phyloP scores from a whole-genome alignment of 2,329 filamentous ascomycete species.

The Paraphaeosphaeria sporulosa region DNA sequence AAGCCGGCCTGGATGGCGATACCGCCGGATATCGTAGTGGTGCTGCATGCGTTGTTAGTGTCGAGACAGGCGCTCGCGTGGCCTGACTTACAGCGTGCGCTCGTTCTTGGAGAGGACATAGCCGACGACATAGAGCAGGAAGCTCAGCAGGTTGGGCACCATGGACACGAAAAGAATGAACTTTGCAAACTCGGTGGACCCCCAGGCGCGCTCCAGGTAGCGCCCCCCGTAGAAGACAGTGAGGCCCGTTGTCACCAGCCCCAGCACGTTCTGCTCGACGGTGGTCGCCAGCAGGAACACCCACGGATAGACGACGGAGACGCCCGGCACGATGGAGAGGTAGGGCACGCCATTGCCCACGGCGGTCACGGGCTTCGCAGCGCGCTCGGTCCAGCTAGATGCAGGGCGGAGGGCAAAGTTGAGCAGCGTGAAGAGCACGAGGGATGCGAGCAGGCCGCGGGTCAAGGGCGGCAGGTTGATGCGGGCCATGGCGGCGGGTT shows the following conservation, averaged over 20 bases:
- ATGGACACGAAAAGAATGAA: slow-evolving; percentile 81
- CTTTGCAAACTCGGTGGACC: slow-evolving; percentile 87
- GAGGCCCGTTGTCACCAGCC: slow-evolving; percentile 75
- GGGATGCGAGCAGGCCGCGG: slow-evolving; percentile 76
- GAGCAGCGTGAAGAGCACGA: slow-evolving; percentile 80
- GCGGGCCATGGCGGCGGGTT: slow-evolving; percentile 68
- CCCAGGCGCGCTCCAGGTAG: slow-evolving; percentile 96
- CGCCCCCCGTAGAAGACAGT: slow-evolving; percentile 91
- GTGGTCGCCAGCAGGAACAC: slow-evolving; percentile 85
- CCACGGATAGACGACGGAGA: slow-evolving; percentile 90
- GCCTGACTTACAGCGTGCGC: slow-evolving; percentile 69
- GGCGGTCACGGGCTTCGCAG: slow-evolving; percentile 49
- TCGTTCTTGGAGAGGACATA: slow-evolving; percentile 73
- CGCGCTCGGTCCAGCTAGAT: slow-evolving; percentile 55
- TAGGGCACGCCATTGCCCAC: slow-evolving; percentile 78
- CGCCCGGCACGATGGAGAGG: slow-evolving; percentile 83
- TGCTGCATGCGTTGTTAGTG: slow-evolving; percentile 52
- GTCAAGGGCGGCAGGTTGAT: slow-evolving; percentile 94
- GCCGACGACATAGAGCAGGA: slow-evolving; percentile 76
- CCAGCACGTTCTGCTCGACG: slow-evolving; percentile 93
- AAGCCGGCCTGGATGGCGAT: slow-evolving; percentile 91
- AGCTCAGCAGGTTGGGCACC: slow-evolving; percentile 80
- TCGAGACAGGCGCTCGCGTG: slow-evolving; percentile 4
- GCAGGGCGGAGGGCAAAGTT: slow-evolving; percentile 74
- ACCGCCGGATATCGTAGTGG: slow-evolving; percentile 85